These are phyloP conservation scores for Alternaria hordeiaustralica DNA, from an alignment of 2,329 filamentous ascomycete species.

Conservation along the genomic window DNA sequence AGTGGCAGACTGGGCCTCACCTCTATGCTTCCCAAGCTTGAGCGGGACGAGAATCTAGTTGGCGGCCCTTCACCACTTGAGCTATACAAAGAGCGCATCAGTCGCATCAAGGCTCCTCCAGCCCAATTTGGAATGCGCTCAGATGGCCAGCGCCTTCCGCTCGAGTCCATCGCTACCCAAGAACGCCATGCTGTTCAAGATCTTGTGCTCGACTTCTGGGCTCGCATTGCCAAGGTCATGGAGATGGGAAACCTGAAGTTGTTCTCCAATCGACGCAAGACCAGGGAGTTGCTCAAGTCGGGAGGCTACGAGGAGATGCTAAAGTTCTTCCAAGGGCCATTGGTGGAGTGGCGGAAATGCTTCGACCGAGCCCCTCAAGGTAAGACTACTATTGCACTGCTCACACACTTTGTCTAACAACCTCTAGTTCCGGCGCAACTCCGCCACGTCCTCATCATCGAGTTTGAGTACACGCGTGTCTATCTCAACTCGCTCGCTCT, in stretches of 20 bases:
- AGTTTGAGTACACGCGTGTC: constrained; percentile 93
- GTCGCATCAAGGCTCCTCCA: constrained; percentile 44
- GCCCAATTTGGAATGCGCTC: constrained; percentile 43
- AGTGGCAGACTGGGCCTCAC: constrained; percentile 91
- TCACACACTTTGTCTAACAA: constrained; percentile 22
- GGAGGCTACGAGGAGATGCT: constrained; percentile 83
- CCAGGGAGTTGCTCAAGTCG: constrained; percentile 84
- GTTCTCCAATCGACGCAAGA: constrained; percentile 86
- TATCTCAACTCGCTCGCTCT: constrained; percentile 94
- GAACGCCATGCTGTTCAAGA: constrained; percentile 56
- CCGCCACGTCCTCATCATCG: constrained; percentile 83
- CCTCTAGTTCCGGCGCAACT: constrained; percentile 62
- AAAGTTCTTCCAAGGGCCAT: constrained; percentile 78
- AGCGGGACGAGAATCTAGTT: constrained; percentile 35
- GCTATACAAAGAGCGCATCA: constrained; percentile 45
- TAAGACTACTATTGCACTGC: constrained; percentile 12
- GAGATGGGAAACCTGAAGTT: constrained; percentile 86
- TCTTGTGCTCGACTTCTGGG: constrained; percentile 81
- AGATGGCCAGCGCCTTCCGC: constrained; percentile 45
- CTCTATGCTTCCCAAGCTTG: constrained; percentile 77
- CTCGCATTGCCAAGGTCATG: constrained; percentile 91
- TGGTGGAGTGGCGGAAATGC: constrained; percentile 79
- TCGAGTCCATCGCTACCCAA: constrained; percentile 46
- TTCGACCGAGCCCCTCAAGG: constrained; percentile 74
- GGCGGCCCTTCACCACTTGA: constrained; percentile 41